Conservation (phyloP, 805 yeast species). For the Clavispora vitiphila region DNA sequence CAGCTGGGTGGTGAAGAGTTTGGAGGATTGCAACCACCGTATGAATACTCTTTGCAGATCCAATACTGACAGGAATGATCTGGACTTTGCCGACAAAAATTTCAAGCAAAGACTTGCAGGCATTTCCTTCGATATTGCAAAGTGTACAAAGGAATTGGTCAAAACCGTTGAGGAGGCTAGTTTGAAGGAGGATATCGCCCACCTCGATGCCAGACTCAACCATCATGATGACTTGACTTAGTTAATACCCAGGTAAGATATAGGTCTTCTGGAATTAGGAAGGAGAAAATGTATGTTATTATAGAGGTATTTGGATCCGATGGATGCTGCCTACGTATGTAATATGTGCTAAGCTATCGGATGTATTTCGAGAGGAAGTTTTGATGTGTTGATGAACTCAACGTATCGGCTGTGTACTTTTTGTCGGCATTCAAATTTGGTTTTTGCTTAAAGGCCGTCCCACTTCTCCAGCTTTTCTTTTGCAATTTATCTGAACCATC, state of each 20-base stretch:
- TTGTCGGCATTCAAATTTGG: constrained; percentile 3
- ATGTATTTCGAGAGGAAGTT: constrained; percentile 32
- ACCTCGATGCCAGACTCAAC: constrained; percentile 62
- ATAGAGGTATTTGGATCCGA: neutral
- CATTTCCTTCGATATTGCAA: constrained; percentile 92
- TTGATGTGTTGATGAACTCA: constrained; percentile 31
- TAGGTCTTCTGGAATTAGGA: neutral
- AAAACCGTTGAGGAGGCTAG: constrained; percentile 95
- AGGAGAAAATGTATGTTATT: neutral
- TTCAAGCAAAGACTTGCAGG: constrained; percentile 94
- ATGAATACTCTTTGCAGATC: constrained; percentile 66
- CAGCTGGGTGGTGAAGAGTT: constrained; percentile 79
- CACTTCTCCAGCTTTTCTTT: constrained; percentile 28
- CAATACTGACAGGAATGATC: constrained; percentile 39
- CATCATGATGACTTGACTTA: constrained; percentile 26
- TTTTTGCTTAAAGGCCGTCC: constrained; percentile 19
- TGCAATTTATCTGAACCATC: neutral
- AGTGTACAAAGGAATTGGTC: constrained; percentile 91
- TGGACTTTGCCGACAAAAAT: constrained; percentile 76
- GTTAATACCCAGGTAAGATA: neutral
- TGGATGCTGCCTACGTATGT: too few species aligned
- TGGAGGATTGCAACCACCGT: constrained; percentile 79
- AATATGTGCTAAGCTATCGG: constrained; percentile 12
- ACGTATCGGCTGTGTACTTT: constrained; percentile 28
- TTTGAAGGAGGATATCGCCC: constrained; percentile 77